phyloP scores from a whole-genome alignment of 2,329 filamentous ascomycete genomes.

The Botrytis hyacinthi region DNA sequence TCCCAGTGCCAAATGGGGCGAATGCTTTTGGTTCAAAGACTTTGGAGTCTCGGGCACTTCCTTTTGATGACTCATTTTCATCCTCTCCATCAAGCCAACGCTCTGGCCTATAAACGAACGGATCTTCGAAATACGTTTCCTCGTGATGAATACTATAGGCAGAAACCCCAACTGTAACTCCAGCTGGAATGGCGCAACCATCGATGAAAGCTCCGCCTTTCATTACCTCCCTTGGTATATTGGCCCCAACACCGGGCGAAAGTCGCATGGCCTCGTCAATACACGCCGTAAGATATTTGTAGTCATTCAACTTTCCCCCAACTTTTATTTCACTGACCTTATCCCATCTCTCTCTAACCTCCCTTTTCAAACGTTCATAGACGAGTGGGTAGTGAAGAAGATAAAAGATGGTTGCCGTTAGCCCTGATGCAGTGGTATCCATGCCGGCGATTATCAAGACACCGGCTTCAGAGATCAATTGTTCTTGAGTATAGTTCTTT shows the following conservation, averaged over 20 bases:
- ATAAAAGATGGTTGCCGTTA: background rate
- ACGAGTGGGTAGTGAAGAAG: background rate
- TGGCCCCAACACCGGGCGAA: constrained; percentile 27
- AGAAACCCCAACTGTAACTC: constrained; percentile 45
- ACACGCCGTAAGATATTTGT: constrained; percentile 44
- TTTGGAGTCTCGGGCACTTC: background rate
- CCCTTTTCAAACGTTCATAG: background rate
- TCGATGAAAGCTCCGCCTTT: constrained; percentile 29
- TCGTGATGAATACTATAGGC: constrained; percentile 37
- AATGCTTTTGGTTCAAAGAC: background rate
- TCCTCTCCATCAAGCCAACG: background rate
- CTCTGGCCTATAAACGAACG: background rate
- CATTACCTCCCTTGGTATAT: constrained; percentile 30
- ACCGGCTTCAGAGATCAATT: background rate
- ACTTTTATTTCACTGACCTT: background rate
- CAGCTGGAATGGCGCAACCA: constrained; percentile 39
- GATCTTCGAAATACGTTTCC: background rate
- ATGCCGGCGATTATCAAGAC: constrained; percentile 7
- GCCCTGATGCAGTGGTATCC: background rate
- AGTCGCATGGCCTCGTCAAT: constrained; percentile 39
- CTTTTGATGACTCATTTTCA: background rate
- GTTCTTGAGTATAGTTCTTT: background rate
- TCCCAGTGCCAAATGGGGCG: background rate
- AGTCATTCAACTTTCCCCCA: constrained; percentile 33
- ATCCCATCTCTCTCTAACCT: background rate